Evolutionary conservation across 805 yeast genomes (phyloP).

Genomic region (Wickerhamiella siamensis): DNA sequence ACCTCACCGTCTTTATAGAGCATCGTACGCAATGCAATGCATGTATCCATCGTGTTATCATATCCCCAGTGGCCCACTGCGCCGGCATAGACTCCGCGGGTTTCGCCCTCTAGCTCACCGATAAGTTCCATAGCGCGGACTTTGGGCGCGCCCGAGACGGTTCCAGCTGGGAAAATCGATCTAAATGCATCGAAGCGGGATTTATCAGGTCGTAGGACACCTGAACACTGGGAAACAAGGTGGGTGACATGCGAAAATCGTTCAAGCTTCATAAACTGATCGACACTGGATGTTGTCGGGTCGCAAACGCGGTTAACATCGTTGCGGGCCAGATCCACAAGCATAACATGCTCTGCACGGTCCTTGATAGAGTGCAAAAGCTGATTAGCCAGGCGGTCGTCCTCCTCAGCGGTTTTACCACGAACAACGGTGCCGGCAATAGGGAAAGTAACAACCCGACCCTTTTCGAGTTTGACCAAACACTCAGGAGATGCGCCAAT

Average conservation of each 20-base stretch:
- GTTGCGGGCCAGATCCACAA: constrained; percentile 93
- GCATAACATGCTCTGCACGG: constrained; percentile 96
- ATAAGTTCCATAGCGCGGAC: constrained; percentile 93
- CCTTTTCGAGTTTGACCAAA: constrained; percentile 69
- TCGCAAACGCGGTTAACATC: constrained; percentile 92
- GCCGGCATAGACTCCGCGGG: constrained; percentile 95
- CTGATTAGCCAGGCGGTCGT: constrained; percentile 62
- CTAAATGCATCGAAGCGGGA: constrained; percentile 94
- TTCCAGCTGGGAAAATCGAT: constrained; percentile 97
- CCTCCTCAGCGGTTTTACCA: constrained; percentile 85
- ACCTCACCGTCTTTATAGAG: constrained; percentile 82
- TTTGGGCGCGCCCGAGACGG: constrained; percentile 97
- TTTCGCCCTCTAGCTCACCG: constrained; percentile 77
- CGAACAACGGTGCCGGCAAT: constrained; percentile 94
- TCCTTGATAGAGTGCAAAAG: constrained; percentile 72
- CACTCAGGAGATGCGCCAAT: constrained; percentile 98
- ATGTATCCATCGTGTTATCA: constrained; percentile 94
- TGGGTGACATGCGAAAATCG: constrained; percentile 96
- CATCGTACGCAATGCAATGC: constrained; percentile 96
- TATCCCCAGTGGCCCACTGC: constrained; percentile 98
- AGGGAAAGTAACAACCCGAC: constrained; percentile 83
- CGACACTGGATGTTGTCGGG: constrained; percentile 73
- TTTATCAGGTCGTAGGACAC: constrained; percentile 68
- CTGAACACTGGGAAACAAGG: constrained; percentile 86
- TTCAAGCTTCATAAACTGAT: constrained; percentile 76